phyloP scores from a whole-genome alignment of 2,329 filamentous ascomycete species.

The Ophiostoma tasmaniense region DNA sequence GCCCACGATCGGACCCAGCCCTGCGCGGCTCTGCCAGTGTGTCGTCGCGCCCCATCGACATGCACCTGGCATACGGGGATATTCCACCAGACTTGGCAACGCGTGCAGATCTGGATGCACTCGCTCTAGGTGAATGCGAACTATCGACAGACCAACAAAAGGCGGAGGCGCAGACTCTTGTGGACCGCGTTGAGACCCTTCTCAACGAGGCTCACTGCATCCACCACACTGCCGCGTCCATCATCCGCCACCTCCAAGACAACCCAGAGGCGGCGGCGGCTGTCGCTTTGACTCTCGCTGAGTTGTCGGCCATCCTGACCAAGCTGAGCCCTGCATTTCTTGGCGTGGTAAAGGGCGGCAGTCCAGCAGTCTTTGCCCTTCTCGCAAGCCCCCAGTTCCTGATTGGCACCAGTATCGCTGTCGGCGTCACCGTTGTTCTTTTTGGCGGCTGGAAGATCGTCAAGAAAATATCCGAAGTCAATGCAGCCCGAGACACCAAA shows the following conservation, averaged over 20 bases:
- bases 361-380: slow-evolving; percentile 78
- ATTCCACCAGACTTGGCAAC: slow-evolving; percentile 59
- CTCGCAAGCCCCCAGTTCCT: slow-evolving; percentile 88
- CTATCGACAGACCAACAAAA: slow-evolving; percentile 47
- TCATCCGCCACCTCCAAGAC: slow-evolving; percentile 64
- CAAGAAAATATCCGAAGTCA: slow-evolving; percentile 60
- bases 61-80: slow-evolving; percentile 86
- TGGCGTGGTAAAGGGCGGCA: slow-evolving; percentile 64
- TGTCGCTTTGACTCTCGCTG: slow-evolving; percentile 83
- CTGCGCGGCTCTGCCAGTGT: slow-evolving; percentile 18
- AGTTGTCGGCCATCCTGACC: slow-evolving; percentile 71
- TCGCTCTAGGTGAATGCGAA: slow-evolving; percentile 22
- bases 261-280: slow-evolving; percentile 84
- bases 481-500: slow-evolving; percentile 25
- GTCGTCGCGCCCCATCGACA: slow-evolving; percentile 57
- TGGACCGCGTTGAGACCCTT: slow-evolving; percentile 65
- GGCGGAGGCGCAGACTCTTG: slow-evolving; percentile 43
- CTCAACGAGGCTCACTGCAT: slow-evolving; percentile 83
- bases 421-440: slow-evolving; percentile 91
- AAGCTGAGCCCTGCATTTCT: slow-evolving; percentile 82
- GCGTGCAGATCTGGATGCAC: slow-evolving; percentile 37
- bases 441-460: slow-evolving; percentile 97
- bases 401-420: slow-evolving; percentile 79
- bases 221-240: slow-evolving; percentile 73
- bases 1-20: slow-evolving; percentile 34